Conservation (phyloP, 139 green algal species). For the Medakamo hakoo region DNA sequence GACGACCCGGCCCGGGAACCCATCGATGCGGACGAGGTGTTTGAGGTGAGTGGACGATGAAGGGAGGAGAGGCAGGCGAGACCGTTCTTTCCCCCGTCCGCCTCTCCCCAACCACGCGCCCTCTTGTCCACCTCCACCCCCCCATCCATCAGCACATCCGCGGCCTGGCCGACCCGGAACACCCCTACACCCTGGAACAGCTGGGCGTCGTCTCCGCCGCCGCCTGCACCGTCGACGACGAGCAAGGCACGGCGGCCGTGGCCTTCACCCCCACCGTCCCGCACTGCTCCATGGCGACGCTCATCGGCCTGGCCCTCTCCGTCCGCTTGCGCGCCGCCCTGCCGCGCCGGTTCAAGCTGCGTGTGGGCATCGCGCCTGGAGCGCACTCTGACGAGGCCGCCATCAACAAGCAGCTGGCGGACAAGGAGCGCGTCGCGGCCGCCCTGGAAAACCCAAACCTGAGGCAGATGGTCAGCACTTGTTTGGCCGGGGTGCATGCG, state of each 20-base stretch:
- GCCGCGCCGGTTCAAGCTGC: slow-evolving; percentile 74
- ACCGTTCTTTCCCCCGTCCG: background rate
- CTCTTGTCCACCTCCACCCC: background rate
- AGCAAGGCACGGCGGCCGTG: slow-evolving; percentile 29
- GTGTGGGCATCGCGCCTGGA: slow-evolving; percentile 61
- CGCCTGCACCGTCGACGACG: slow-evolving; percentile 53
- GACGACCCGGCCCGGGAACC: slow-evolving; percentile 32
- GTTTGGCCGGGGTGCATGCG: slow-evolving; percentile 28
- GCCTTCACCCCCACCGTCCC: slow-evolving; percentile 76
- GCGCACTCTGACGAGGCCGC: slow-evolving; percentile 70
- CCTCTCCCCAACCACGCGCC: background rate
- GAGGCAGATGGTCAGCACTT: slow-evolving; percentile 76
- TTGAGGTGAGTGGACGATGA: slow-evolving; percentile 19
- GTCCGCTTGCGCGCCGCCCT: slow-evolving; percentile 77
- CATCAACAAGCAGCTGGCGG: slow-evolving; percentile 96
- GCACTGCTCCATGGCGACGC: slow-evolving; percentile 97
- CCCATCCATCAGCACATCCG: slow-evolving; percentile 44
- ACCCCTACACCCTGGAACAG: slow-evolving; percentile 94
- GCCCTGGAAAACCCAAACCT: slow-evolving; percentile 93
- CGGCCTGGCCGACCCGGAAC: slow-evolving; percentile 94
- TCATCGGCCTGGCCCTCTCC: slow-evolving; percentile 92
- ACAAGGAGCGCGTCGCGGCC: slow-evolving; percentile 96
- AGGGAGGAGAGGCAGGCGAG: background rate
- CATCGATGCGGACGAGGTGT: slow-evolving; percentile 57
- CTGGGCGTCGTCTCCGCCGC: slow-evolving; percentile 73